Conservation (phyloP, 169 alveolate species). For the Cardiosporidium cionae region DNA sequence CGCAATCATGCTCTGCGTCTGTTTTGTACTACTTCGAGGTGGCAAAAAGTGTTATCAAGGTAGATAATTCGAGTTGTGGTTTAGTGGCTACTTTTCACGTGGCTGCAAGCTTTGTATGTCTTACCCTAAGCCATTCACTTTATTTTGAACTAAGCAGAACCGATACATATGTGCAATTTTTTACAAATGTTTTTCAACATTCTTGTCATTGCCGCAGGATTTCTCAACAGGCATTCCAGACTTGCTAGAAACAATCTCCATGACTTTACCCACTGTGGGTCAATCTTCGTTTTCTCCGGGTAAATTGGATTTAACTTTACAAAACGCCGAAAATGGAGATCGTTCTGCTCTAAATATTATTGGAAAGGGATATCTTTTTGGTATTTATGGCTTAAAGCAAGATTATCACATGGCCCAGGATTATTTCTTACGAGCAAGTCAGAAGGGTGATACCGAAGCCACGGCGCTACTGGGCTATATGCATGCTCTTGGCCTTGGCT, state of each 20-base stretch:
- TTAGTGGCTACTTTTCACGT: no score
- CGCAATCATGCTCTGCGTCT: constrained; percentile 6
- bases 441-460: constrained; percentile 15
- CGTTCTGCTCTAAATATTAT: not conserved
- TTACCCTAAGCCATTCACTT: no score
- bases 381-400: constrained; percentile 37
- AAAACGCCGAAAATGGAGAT: not conserved
- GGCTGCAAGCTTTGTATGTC: no score
- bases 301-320: not conserved
- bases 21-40: constrained; percentile 17
- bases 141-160: no score
- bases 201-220: no score
- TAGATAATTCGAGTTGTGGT: no score
- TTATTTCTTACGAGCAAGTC: constrained; percentile 24
- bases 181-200: no score
- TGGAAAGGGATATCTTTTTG: constrained; percentile 13
- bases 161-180: no score
- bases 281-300: no score
- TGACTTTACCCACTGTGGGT: no score
- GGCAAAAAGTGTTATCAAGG: not conserved
- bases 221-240: no score
- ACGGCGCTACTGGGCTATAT: constrained; percentile 38
- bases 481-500: constrained; percentile 45
- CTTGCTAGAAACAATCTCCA: no score
- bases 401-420: constrained; percentile 26